Evolutionary conservation across 495 filamentous ascomycete genomes (phyloP).

Genomic region (Immersiella caudata): DNA sequence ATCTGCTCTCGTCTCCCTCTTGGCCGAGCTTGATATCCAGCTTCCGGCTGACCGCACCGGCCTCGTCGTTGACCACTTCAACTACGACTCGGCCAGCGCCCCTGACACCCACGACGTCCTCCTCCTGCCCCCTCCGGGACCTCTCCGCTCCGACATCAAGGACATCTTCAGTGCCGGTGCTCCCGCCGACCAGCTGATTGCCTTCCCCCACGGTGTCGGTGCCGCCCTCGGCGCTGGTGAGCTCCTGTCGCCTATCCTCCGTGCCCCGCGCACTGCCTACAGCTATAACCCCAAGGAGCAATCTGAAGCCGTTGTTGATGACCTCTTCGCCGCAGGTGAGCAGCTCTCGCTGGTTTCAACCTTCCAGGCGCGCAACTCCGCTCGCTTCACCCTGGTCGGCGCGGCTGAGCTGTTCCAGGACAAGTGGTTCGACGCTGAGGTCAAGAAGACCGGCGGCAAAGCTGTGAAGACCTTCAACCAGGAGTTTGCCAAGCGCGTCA

Average conservation of each 20-base stretch:
- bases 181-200: slow-evolving; percentile 56
- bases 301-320: slow-evolving; percentile 59
- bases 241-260: slow-evolving; percentile 78
- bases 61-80: slow-evolving; percentile 91
- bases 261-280: slow-evolving; percentile 82
- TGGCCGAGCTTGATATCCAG: slow-evolving; percentile 88
- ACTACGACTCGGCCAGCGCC: slow-evolving; percentile 77
- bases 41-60: slow-evolving; percentile 81
- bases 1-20: slow-evolving; percentile 77
- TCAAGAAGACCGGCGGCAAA: slow-evolving; percentile 60
- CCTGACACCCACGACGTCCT: slow-evolving; percentile 87
- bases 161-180: slow-evolving; percentile 75
- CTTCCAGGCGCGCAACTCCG: slow-evolving; percentile 90
- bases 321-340: slow-evolving; percentile 78
- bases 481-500: slow-evolving; percentile 81
- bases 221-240: slow-evolving; percentile 77
- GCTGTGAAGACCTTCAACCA: slow-evolving; percentile 71
- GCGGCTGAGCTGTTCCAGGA: slow-evolving; percentile 84
- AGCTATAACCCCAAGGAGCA: slow-evolving; percentile 95
- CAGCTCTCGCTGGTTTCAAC: slow-evolving; percentile 82
- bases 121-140: slow-evolving; percentile 65
- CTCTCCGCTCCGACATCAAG: slow-evolving; percentile 69
- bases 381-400: slow-evolving; percentile 84
- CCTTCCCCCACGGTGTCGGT: slow-evolving; percentile 77
- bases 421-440: slow-evolving; percentile 84